phyloP scores from a whole-genome alignment of 768 basidiomycete genomes.

The Mrakia frigida region DNA sequence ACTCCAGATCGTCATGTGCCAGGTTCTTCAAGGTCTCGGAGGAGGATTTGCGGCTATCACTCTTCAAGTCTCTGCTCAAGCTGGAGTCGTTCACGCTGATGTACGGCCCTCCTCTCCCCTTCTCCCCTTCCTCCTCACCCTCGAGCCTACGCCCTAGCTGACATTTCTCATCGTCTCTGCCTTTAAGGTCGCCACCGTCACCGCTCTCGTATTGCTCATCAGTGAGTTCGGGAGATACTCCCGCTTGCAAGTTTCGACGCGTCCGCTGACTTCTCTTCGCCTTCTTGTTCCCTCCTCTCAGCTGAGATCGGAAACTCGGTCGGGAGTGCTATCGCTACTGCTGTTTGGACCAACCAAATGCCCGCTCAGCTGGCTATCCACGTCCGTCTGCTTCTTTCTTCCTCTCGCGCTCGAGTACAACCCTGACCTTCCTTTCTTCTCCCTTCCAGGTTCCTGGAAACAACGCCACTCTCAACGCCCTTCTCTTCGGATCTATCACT shows the following conservation, averaged over 20 bases:
- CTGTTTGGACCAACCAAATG: conserved; percentile 64
- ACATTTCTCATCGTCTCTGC: too few relatives aligned
- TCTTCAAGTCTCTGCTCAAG: conserved; percentile 60
- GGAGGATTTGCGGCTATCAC: conserved; percentile 51
- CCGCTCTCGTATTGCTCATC: conserved; percentile 61
- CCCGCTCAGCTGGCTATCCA: conserved; percentile 56
- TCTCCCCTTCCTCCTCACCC: too few relatives aligned
- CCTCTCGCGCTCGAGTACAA: neutral
- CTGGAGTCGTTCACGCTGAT: conserved; percentile 59
- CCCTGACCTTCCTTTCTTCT: neutral
- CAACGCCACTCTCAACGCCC: conserved; percentile 46
- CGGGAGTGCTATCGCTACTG: conserved; percentile 61
- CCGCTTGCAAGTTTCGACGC: too few relatives aligned
- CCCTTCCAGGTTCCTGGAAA: conserved; percentile 46
- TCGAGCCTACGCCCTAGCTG: too few relatives aligned
- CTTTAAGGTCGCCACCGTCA: conserved; percentile 54
- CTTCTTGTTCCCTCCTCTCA: too few relatives aligned
- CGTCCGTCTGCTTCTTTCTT: conserved; percentile 47
- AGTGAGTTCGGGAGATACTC: conserved; percentile 34
- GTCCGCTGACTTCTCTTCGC: too few relatives aligned
- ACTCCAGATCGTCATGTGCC: conserved; percentile 55
- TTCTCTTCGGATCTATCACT: conserved; percentile 57
- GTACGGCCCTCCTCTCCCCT: conserved; percentile 32
- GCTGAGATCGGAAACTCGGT: conserved; percentile 63
- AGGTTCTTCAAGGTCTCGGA: conserved; percentile 69